These are phyloP conservation scores for Clathrus columnatus DNA, from an alignment of 768 basidiomycete species.

Conservation along the genomic window DNA sequence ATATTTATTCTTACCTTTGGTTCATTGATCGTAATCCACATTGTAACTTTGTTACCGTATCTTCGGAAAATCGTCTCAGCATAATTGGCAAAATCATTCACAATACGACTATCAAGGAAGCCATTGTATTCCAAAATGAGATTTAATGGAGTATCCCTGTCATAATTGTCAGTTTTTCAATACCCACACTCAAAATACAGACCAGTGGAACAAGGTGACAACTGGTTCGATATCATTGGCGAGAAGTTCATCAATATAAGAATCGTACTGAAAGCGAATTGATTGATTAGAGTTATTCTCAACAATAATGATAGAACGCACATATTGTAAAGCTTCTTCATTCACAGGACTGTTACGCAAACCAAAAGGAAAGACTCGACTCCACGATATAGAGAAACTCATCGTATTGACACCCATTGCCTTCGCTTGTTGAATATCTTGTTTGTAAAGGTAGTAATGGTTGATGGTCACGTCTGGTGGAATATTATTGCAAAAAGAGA, in stretches of 20 bases:
- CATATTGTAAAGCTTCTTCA: constrained; percentile 30
- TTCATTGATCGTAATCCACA: constrained; percentile 49
- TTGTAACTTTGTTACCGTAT: constrained; percentile 40
- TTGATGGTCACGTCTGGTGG: constrained; percentile 34
- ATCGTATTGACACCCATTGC: constrained; percentile 44
- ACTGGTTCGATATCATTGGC: constrained; percentile 36
- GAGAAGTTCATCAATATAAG: constrained; percentile 39
- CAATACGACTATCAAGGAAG: constrained; percentile 36
- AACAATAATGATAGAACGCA: constrained; percentile 31
- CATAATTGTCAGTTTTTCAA: too few species aligned
- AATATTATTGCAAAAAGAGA: not conserved
- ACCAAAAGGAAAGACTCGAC: constrained; percentile 42
- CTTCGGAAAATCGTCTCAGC: constrained; percentile 42
- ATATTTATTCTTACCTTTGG: constrained; percentile 38
- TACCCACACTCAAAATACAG: constrained; percentile 20
- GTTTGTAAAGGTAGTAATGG: constrained; percentile 46
- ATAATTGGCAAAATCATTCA: constrained; percentile 39
- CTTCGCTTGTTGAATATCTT: constrained; percentile 40
- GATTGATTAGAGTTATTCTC: too few species aligned
- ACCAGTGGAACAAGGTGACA: constrained; percentile 35
- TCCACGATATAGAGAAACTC: constrained; percentile 47
- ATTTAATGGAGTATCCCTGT: constrained; percentile 43
- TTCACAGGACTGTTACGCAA: constrained; percentile 42
- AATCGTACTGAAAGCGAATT: constrained; percentile 2
- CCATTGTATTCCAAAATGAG: constrained; percentile 41